Evolutionary conservation across 2,329 filamentous ascomycete species (phyloP).

Genomic region (Lasiodiplodia hormozganensis): DNA sequence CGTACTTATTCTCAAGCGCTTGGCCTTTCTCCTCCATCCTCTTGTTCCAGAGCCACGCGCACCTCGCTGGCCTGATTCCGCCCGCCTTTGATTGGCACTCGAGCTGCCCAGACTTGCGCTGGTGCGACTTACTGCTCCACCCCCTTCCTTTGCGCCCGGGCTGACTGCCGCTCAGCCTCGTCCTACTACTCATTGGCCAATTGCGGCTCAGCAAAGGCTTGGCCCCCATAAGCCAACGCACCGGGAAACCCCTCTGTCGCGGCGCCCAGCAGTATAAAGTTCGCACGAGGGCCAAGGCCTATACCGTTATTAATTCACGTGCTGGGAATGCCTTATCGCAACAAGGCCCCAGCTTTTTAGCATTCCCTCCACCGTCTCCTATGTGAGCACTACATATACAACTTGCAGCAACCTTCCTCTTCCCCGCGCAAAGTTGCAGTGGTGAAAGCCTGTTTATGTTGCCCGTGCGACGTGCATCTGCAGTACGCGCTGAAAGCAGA

Average conservation of each 20-base stretch:
- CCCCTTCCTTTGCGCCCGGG: neutral
- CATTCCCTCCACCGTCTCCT: no score
- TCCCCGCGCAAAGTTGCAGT: no score
- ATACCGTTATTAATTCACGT: neutral
- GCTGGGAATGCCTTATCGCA: neutral
- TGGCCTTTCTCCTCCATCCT: neutral
- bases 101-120: neutral
- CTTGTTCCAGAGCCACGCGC: neutral
- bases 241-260: neutral
- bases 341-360: no score
- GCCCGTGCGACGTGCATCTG: no score
- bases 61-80: neutral
- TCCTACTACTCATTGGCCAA: neutral
- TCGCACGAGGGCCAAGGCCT: neutral
- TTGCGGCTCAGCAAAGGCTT: neutral
- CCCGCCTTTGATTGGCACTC: neutral
- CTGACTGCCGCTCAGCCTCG: slow-evolving; percentile 11
- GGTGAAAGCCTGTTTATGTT: no score
- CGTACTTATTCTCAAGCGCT: slow-evolving; percentile 1
- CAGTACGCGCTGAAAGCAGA: no score
- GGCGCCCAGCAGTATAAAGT: neutral
- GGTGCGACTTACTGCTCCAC: neutral
- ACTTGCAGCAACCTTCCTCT: no score
- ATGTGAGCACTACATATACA: no score
- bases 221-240: neutral